Percentiles rank a stretch among this genome's conserved stretches.
phyloP scores from a whole-genome alignment of 306 rosid genomes.

The Sechiopsis laciniata region DNA sequence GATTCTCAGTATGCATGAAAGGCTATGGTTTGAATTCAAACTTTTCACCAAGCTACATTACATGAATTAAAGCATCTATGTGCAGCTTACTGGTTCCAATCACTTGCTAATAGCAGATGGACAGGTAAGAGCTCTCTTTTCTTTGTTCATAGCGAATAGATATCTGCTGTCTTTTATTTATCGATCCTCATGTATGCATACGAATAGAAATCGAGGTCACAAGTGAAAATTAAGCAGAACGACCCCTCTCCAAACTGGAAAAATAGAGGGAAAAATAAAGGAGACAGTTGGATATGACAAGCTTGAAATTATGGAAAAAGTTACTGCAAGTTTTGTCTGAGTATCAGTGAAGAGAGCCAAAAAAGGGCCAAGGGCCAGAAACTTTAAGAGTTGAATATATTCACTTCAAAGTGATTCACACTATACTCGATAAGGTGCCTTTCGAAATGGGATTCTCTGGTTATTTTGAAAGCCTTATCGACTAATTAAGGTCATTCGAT shows the following conservation, averaged over 20 bases:
- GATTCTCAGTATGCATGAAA: not conserved
- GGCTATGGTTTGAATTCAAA: not conserved
- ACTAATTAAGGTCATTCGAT: slow-evolving; percentile 11
- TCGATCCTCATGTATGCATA: not conserved
- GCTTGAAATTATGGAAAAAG: slow-evolving; percentile 19
- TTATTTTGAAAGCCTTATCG: slow-evolving; percentile 8
- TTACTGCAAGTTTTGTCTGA: slow-evolving; percentile 11
- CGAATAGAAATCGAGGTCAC: not conserved
- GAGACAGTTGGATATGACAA: slow-evolving; percentile 12
- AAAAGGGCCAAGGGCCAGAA: slow-evolving; percentile 4
- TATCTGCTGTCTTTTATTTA: slow-evolving; percentile 4
- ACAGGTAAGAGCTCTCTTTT: slow-evolving; percentile 1
- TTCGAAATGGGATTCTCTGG: slow-evolving; percentile 13
- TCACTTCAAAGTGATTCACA: slow-evolving; percentile 8
- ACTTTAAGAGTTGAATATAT: slow-evolving; percentile 15
- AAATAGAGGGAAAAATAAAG: not conserved
- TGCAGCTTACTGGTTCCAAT: not conserved
- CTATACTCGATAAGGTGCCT: slow-evolving; percentile 2
- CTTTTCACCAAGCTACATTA: not conserved
- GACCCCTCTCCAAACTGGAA: not conserved
- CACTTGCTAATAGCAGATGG: slow-evolving; percentile 12
- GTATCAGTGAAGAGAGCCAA: slow-evolving; percentile 20
- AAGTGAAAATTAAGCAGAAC: slow-evolving; percentile 1
- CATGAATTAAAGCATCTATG: not conserved
- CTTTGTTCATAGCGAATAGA: not conserved